Evolutionary conservation across 2,329 filamentous ascomycete species (phyloP).

Genomic region (Colletotrichum caudatum): DNA sequence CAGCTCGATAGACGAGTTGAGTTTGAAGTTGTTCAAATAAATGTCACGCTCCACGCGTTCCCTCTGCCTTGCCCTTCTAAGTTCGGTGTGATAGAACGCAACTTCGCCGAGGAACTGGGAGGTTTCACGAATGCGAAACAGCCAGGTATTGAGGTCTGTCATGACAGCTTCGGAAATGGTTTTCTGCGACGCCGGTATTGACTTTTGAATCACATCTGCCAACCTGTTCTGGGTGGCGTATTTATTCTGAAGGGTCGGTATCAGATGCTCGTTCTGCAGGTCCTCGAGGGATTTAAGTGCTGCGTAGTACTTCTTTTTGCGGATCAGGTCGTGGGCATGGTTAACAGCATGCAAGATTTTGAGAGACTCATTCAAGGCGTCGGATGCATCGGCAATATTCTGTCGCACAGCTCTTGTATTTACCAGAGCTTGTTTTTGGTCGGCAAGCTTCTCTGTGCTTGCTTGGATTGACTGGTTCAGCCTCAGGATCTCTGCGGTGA

Average conservation of each 20-base stretch:
- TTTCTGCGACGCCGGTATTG: constrained; percentile 91
- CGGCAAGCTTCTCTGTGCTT: constrained; percentile 92
- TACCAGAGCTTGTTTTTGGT: constrained; percentile 93
- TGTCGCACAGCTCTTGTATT: constrained; percentile 92
- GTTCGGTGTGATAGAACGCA: constrained; percentile 94
- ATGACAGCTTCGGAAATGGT: constrained; percentile 97
- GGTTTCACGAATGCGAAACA: constrained; percentile 93
- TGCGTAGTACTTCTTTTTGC: constrained; percentile 94
- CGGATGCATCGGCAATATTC: constrained; percentile 93
- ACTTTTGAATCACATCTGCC: constrained; percentile 95
- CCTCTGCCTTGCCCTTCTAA: constrained; percentile 84
- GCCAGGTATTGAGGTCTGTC: constrained; percentile 96
- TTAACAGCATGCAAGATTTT: constrained; percentile 94
- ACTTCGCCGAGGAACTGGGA: constrained; percentile 97
- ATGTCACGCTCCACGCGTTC: constrained; percentile 81
- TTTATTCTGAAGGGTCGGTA: constrained; percentile 78
- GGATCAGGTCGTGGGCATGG: constrained; percentile 90
- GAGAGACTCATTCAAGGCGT: constrained; percentile 89
- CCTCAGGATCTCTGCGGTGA: constrained; percentile 91
- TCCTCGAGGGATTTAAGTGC: constrained; percentile 95
- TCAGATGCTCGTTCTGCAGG: constrained; percentile 92
- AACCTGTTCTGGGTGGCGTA: constrained; percentile 96
- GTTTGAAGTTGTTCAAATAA: constrained; percentile 84
- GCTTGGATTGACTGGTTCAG: constrained; percentile 95
- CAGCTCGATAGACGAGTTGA: constrained; percentile 96